Conservation (phyloP, 1,284 basidiomycete genomes). For the Papiliotrema nemorosa region DNA sequence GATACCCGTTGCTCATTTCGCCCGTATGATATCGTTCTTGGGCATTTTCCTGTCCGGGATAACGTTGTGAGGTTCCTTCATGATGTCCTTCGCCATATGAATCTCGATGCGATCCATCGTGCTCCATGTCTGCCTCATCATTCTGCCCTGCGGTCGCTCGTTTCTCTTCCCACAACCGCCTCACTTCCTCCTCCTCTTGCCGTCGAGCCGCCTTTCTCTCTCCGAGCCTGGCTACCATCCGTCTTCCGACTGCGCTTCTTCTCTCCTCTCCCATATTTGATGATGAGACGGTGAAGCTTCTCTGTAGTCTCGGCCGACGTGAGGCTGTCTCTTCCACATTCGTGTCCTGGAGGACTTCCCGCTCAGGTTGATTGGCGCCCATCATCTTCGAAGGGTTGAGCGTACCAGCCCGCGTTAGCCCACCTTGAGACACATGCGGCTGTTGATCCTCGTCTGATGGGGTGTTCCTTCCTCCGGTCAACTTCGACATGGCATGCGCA, state of each 20-base stretch:
- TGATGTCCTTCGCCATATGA: too few species aligned
- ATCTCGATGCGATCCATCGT: too few species aligned
- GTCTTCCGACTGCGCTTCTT: conserved; percentile 47
- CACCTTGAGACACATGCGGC: conserved; percentile 10
- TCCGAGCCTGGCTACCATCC: conserved; percentile 47
- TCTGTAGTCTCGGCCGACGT: conserved; percentile 39
- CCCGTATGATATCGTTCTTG: neutral
- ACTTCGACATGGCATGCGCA: conserved; percentile 45
- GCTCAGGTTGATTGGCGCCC: conserved; percentile 3
- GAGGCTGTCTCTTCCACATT: conserved; percentile 8
- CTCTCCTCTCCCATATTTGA: conserved; percentile 48
- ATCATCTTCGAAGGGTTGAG: conserved; percentile 32
- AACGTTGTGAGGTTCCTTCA: too few species aligned
- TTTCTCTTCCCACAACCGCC: conserved; percentile 38
- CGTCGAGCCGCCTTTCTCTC: conserved; percentile 38
- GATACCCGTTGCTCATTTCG: conserved; percentile 4
- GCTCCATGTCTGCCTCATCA: conserved; percentile 3
- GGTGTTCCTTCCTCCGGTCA: conserved; percentile 41
- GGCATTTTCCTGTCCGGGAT: neutral
- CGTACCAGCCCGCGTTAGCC: conserved; percentile 34
- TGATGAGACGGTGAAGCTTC: conserved; percentile 46
- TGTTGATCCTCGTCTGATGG: conserved; percentile 22
- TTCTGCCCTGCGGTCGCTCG: conserved; percentile 15
- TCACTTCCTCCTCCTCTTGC: conserved; percentile 38
- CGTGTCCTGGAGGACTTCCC: neutral